Evolutionary conservation across 1,284 basidiomycete genomes (phyloP), one percentile per base, ranked within the genome.

Genomic region (Cryptococcus sp.): DNA sequence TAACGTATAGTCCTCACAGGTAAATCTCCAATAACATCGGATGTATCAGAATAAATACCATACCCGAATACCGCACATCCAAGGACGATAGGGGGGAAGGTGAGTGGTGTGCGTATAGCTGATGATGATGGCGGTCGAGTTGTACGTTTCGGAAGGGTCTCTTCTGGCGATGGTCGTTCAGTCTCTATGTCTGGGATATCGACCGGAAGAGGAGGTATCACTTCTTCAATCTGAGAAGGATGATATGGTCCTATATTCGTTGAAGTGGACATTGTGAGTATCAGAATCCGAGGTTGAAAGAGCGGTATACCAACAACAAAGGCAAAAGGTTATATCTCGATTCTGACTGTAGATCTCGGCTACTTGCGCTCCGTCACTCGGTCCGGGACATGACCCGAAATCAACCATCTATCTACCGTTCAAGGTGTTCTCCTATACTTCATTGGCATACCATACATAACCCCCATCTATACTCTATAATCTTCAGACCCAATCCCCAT

Each of bases 1-100:
- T 94, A 36, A 32, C 90, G 82, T 14, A 93, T 83, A 14, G 87
- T 83, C 33, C 87, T 82, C 23, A 89, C 71, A 0, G 89, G 90
- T 7, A 80, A 73, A 43, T 80, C 77, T 47, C 85, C 83, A 23
- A 80, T 68, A 32, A 91, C 72, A 55, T 83, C 77, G n/a, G 81
- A 81, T 50, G 85, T 82, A 11, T 79, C 73, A 60, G 87, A 89
- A 72, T 94, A 94, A 48, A 84, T 79, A 33, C 81, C 80, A 46
- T 73, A 75, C 0, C 86, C 88, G 66, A 93, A 87, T 3, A 88
- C 77, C 0, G 84, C 90, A 45, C 84, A 84, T 10, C 87, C 86
- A 8, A 87, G 81, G 2, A 86, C 77, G 33, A 88, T 66, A 14
- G 81, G 79, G 8, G 86, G 64, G 63, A n/a, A 59, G 7, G 52